phyloP scores from a whole-genome alignment of 1,284 basidiomycete species.

The Marasmius tenuissimus region DNA sequence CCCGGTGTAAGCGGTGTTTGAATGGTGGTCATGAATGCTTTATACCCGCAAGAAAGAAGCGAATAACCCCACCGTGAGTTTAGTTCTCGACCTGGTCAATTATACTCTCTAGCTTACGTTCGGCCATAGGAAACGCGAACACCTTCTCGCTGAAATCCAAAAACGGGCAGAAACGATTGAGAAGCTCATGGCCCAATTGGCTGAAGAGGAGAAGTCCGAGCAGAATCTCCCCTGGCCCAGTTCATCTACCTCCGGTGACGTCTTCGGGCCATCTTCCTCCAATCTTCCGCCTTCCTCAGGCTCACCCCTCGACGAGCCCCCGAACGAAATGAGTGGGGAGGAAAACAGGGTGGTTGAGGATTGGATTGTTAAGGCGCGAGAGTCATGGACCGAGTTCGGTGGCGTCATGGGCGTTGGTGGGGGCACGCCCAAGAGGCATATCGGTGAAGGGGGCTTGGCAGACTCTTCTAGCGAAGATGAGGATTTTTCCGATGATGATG shows the following conservation, averaged over 20 bases:
- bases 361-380: slow-evolving; percentile 72
- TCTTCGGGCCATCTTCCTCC: slow-evolving; percentile 29
- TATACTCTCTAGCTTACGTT: slow-evolving; percentile 7
- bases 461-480: slow-evolving; percentile 36
- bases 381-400: slow-evolving; percentile 64
- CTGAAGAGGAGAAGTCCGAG: slow-evolving; percentile 49
- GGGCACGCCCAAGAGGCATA: slow-evolving; percentile 47
- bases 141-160: slow-evolving; percentile 69
- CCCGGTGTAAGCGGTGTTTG: slow-evolving; percentile 69
- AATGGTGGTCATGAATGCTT: slow-evolving; percentile 68
- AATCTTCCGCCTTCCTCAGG: slow-evolving; percentile 33
- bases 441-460: slow-evolving; percentile 45
- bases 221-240: slow-evolving; percentile 18
- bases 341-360: slow-evolving; percentile 53
- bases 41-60: slow-evolving; percentile 74
- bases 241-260: slow-evolving; percentile 19
- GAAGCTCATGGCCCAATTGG: slow-evolving; percentile 62
- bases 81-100: not conserved
- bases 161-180: slow-evolving; percentile 70
- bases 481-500: slow-evolving; percentile 22
- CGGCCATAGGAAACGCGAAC: slow-evolving; percentile 66
- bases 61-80: slow-evolving; percentile 69
- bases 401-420: slow-evolving; percentile 61
- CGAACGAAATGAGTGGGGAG: slow-evolving; percentile 22
- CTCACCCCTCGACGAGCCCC: slow-evolving; percentile 23